These are phyloP conservation scores for Trichoderma gamsii DNA, from an alignment of 495 filamentous ascomycete species.

Conservation along the genomic window DNA sequence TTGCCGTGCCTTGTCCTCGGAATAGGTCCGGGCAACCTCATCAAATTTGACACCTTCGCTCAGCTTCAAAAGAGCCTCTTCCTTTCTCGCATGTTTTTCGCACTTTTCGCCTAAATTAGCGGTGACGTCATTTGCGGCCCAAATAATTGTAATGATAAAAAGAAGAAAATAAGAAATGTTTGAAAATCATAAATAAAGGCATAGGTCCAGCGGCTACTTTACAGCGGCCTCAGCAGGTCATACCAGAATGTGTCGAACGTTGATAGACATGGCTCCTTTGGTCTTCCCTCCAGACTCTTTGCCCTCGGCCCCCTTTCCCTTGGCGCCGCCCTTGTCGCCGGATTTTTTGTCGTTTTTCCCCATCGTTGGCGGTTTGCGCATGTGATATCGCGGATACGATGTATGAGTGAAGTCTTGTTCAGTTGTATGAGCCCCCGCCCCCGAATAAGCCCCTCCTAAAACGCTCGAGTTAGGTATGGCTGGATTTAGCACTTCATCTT, in stretches of 20 bases:
- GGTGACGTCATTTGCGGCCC: not conserved
- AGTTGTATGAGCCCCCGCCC: not conserved
- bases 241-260: conserved; percentile 84
- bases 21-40: conserved; percentile 78
- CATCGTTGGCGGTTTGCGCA: conserved; percentile 16
- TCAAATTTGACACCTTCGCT: conserved; percentile 76
- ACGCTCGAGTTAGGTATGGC: not conserved
- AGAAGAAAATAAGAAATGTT: not conserved
- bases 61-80: conserved; percentile 77
- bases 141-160: not conserved
- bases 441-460: conserved; percentile 6
- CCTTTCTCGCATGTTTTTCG: conserved; percentile 81
- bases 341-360: conserved; percentile 28
- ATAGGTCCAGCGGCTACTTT: not conserved
- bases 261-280: conserved; percentile 76
- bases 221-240: conserved; percentile 17
- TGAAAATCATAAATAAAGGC: not conserved
- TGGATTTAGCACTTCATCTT: not conserved
- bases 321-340: conserved; percentile 46
- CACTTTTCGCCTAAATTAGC: conserved; percentile 45
- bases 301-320: conserved; percentile 43
- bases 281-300: conserved; percentile 42
- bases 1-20: conserved; percentile 81
- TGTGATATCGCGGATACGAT: conserved; percentile 5
- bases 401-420: conserved; percentile 4